Evolutionary conservation across 257 asterid species (phyloP), one percentile per base, ranked within the genome.

Genomic region (Oldenlandia corymbosa): DNA sequence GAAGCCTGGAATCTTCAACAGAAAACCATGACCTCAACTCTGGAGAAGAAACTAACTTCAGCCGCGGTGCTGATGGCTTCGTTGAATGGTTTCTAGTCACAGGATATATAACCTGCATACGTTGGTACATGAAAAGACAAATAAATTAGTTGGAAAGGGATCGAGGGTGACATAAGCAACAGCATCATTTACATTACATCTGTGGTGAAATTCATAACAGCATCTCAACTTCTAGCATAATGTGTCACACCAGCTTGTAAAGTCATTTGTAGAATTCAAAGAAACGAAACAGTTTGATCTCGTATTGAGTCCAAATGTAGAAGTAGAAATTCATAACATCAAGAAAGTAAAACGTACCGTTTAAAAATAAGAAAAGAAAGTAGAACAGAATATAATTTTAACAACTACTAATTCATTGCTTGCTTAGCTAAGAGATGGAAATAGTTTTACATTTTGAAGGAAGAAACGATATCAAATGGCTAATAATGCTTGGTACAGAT

Each of bases 1-100:
- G 99, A 76, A 93, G 96, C 78, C 80, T 87, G 70, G 86, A 90
- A 59, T 87, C 99, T 20, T 93, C 97, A 81, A 86, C 70, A 45
- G 95, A 84, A 76, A 87, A 84, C 58, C 86, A 73, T 60, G 82
- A 79, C 80, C 80, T 93, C 85, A 93, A 68, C 60, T 93, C 99
- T 42, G 87, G 60, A 73, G 99, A 73, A 69, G 96, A 75, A 71
- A 87, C 78, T 88, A 93, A 71, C 75, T 87, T 90, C 37, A 87
- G 76, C 69, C 97, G 90, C 54, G 99, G 95, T 24, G 91, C 80
- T 52, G 91, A 41, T 68, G 75, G 86, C 61, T 84, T 74, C 47
- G 77, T 62, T 28, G 85, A 73, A 65, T 67, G 81, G 81, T 79
- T 87, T 72, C 86, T 87, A 64, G 89, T 88, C 58, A 87, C 77